Evolutionary conservation across 352 stramenopile species (phyloP).

Genomic region (Pythium monospermum): DNA sequence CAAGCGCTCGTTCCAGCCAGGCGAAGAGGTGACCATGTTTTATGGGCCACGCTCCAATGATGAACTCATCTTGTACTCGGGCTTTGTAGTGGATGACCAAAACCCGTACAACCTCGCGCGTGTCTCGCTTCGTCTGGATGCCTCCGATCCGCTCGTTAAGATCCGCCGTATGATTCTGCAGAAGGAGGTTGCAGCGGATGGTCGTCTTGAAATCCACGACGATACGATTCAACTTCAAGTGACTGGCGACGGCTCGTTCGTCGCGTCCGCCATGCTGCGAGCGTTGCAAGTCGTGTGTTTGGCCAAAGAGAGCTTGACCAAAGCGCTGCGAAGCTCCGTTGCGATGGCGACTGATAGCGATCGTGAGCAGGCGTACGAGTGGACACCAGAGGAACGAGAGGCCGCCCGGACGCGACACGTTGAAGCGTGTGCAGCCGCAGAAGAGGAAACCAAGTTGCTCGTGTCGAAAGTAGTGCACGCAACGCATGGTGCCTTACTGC

Average conservation of each 20-base stretch:
- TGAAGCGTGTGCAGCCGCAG: constrained; percentile 1
- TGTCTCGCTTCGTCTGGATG: constrained; percentile 17
- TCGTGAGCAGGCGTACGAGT: constrained; percentile 8
- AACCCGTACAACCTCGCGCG: constrained; percentile 34
- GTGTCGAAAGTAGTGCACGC: not conserved
- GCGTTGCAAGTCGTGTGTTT: constrained; percentile 29
- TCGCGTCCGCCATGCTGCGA: constrained; percentile 24
- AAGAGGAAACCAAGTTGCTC: not conserved
- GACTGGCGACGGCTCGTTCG: constrained; percentile 20
- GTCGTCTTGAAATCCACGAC: constrained; percentile 9
- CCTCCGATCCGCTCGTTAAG: constrained; percentile 31
- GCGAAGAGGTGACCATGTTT: constrained; percentile 55
- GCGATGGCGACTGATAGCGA: constrained; percentile 5
- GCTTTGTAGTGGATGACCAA: constrained; percentile 37
- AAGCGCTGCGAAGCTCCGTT: constrained; percentile 21
- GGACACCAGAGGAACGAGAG: constrained; percentile 9
- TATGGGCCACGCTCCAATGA: constrained; percentile 55
- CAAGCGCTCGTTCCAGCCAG: constrained; percentile 26
- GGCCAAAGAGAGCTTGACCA: constrained; percentile 29
- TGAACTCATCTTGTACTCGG: constrained; percentile 50
- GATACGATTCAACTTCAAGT: constrained; percentile 22
- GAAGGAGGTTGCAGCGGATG: constrained; percentile 29
- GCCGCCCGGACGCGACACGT: not conserved
- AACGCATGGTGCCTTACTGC: constrained; percentile 16
- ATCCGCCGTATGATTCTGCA: constrained; percentile 37